These are phyloP conservation scores for Ensete glaucum DNA, from an alignment of 176 grass and related monocot species.

Conservation along the genomic window DNA sequence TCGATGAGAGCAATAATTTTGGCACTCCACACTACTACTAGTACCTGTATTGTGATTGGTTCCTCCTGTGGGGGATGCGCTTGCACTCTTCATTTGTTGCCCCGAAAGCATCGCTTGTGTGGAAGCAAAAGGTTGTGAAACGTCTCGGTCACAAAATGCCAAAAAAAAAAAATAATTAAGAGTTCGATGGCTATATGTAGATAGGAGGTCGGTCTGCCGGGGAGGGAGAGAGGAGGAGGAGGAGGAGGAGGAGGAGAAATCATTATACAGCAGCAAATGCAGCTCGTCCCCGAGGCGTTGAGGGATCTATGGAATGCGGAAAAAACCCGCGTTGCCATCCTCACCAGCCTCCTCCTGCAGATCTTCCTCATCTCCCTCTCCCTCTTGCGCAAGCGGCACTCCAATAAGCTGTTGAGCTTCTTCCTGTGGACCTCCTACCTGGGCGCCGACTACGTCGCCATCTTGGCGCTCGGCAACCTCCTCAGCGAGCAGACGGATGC, in stretches of 20 bases:
- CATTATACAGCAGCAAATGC: neutral
- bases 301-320: slow-evolving; percentile 18
- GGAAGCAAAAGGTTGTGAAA: too few species aligned
- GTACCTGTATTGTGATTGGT: too few species aligned
- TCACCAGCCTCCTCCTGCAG: slow-evolving; percentile 27
- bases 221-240: too few species aligned
- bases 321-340: slow-evolving; percentile 17
- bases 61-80: too few species aligned
- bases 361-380: slow-evolving; percentile 12
- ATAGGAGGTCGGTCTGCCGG: neutral
- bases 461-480: slow-evolving; percentile 26
- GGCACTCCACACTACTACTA: too few species aligned
- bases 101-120: too few species aligned
- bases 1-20: too few species aligned
- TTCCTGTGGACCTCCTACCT: slow-evolving; percentile 29
- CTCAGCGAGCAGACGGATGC: neutral
- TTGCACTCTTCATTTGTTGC: too few species aligned
- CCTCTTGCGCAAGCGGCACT: neutral
- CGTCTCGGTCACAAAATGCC: too few species aligned
- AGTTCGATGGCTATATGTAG: too few species aligned
- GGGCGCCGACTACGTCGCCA: slow-evolving; percentile 10
- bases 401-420: neutral
- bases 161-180: too few species aligned
- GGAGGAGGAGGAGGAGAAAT: neutral
- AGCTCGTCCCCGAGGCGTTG: neutral